These are phyloP conservation scores for Fusarium sororula DNA, from an alignment of 2,329 filamentous ascomycete species.

Conservation along the genomic window DNA sequence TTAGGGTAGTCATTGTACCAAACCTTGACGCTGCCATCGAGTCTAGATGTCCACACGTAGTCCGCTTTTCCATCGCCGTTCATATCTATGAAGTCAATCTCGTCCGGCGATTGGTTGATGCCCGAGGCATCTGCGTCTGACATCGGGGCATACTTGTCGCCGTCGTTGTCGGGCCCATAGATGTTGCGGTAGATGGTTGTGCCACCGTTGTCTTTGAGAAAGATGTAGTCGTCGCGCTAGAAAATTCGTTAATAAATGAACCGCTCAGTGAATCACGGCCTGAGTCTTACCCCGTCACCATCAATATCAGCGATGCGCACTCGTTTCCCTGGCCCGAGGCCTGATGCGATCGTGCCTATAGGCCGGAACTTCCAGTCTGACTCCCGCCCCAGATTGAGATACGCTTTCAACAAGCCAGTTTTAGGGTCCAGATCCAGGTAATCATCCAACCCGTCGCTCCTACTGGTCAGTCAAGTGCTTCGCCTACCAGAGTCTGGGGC, in stretches of 20 bases:
- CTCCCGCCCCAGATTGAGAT: neutral
- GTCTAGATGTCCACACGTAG: neutral
- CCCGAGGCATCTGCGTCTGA: neutral
- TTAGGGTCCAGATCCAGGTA: neutral
- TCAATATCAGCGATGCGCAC: constrained; percentile 10
- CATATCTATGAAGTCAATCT: constrained; percentile 9
- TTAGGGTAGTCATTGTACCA: constrained; percentile 16
- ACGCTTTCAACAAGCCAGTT: neutral
- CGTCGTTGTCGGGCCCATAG: neutral
- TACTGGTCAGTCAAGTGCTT: neutral
- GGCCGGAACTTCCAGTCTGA: neutral
- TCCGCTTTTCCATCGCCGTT: constrained; percentile 10
- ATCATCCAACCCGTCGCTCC: neutral
- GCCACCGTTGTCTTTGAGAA: neutral
- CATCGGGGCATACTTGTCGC: neutral
- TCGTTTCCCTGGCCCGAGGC: neutral
- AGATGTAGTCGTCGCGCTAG: constrained; percentile 2
- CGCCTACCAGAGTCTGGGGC: accelerated
- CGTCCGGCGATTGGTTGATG: neutral
- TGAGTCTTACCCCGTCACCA: neutral
- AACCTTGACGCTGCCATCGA: constrained; percentile 1
- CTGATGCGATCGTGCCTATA: neutral
- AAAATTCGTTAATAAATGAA: neutral
- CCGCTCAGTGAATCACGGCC: accelerated
- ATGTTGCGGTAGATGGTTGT: neutral